Conservation (phyloP, 257 asterid genomes). For the Solanum gracilifrons region DNA sequence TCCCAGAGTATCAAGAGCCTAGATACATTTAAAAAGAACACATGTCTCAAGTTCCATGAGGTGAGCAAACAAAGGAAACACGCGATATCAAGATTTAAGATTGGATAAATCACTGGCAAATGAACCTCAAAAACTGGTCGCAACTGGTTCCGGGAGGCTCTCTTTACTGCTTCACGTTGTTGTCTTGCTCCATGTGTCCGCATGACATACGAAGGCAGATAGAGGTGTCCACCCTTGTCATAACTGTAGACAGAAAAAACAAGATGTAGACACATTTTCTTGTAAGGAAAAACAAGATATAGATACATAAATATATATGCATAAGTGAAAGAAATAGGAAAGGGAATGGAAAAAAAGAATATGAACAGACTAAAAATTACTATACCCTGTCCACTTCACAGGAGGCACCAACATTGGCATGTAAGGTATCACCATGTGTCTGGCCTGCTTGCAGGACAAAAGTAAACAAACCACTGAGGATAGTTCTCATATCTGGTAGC, state of each 20-base stretch:
- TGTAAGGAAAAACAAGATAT: background rate
- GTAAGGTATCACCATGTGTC: slow-evolving; percentile 95
- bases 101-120: background rate
- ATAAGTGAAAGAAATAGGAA: background rate
- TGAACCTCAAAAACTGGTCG: slow-evolving; percentile 74
- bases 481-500: background rate
- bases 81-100: background rate
- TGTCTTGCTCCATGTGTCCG: slow-evolving; percentile 94
- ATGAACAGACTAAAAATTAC: background rate
- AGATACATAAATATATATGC: background rate
- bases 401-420: slow-evolving; percentile 98
- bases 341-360: background rate
- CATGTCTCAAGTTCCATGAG: background rate
- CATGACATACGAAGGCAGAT: slow-evolving; percentile 85
- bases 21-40: slow-evolving; percentile 5
- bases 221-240: slow-evolving; percentile 84
- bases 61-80: background rate
- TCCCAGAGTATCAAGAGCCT: slow-evolving; percentile 98
- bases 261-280: background rate
- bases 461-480: background rate
- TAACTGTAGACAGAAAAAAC: slow-evolving; percentile 32
- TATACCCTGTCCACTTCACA: slow-evolving; percentile 85
- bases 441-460: slow-evolving; percentile 44
- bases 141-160: slow-evolving; percentile 56
- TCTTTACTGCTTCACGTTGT: slow-evolving; percentile 79